phyloP scores from a whole-genome alignment of 768 basidiomycete species.

The Tylopilus rubrobrunneus region DNA sequence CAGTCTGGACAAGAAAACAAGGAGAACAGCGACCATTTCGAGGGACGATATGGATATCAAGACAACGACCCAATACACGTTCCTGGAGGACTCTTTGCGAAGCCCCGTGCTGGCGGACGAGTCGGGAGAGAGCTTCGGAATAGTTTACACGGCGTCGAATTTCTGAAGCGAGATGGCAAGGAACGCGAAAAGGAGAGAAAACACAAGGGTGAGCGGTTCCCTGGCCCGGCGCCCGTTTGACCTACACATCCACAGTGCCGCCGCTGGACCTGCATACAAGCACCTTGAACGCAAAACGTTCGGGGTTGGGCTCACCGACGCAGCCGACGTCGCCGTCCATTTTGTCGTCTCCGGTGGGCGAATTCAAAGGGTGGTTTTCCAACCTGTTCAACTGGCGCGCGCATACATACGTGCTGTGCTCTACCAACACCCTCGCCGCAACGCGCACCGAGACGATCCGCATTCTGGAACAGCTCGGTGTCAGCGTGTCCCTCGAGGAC shows the following conservation, averaged over 20 bases:
- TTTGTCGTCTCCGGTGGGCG: constrained; percentile 71
- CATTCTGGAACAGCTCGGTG: constrained; percentile 63
- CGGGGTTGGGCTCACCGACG: constrained; percentile 40
- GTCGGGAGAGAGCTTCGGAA: constrained; percentile 53
- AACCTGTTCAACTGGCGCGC: constrained; percentile 92
- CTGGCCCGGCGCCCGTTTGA: background rate
- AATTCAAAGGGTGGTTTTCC: constrained; percentile 69
- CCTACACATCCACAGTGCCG: constrained; percentile 39
- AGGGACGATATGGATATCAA: constrained; percentile 10
- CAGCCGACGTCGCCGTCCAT: constrained; percentile 41
- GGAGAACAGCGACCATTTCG: constrained; percentile 33
- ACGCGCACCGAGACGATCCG: constrained; percentile 65
- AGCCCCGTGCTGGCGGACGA: constrained; percentile 26
- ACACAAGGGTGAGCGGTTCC: constrained; percentile 41
- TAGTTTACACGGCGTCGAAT: constrained; percentile 34
- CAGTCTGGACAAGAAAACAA: constrained; percentile 30
- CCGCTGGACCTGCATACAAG: constrained; percentile 40
- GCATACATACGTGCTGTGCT: constrained; percentile 53
- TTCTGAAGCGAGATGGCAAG: constrained; percentile 32
- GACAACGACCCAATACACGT: constrained; percentile 18
- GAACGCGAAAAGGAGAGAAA: constrained; percentile 51
- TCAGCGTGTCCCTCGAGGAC: constrained; percentile 59
- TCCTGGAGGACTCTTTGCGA: constrained; percentile 32
- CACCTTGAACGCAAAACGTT: constrained; percentile 1
- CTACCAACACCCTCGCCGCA: constrained; percentile 47